Conservation (phyloP, 495 filamentous ascomycete species). For the Gamarada debralockiae region DNA sequence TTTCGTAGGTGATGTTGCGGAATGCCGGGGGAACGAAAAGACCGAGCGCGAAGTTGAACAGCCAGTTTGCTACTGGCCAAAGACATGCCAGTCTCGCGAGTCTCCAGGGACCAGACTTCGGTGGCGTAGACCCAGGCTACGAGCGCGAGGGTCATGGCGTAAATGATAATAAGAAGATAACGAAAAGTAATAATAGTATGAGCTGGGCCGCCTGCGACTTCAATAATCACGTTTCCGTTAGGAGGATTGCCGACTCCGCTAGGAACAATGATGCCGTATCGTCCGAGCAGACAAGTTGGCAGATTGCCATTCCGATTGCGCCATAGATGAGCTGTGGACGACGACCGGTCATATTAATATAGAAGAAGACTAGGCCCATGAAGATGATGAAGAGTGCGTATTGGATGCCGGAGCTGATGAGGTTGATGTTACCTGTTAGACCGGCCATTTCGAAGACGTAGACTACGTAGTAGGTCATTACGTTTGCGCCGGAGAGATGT, state of each 20-base stretch:
- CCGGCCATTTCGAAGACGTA: conserved; percentile 52
- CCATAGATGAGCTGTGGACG: conserved; percentile 66
- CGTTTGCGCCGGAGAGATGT: conserved; percentile 66
- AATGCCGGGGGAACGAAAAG: conserved; percentile 70
- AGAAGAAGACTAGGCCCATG: conserved; percentile 57
- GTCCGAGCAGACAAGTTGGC: conserved; percentile 57
- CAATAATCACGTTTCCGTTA: conserved; percentile 64
- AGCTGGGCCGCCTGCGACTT: conserved; percentile 54
- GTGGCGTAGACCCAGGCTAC: conserved; percentile 73
- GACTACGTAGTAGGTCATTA: conserved; percentile 28
- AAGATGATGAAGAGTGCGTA: conserved; percentile 75
- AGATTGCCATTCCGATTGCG: conserved; percentile 65
- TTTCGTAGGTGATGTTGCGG: conserved; percentile 67
- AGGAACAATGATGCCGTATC: conserved; percentile 45
- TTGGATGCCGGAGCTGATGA: conserved; percentile 67
- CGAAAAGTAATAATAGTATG: conserved; percentile 69
- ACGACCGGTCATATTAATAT: conserved; percentile 73
- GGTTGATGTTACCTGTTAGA: conserved; percentile 57
- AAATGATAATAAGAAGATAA: conserved; percentile 68
- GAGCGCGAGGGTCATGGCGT: conserved; percentile 66
- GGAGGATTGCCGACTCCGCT: conserved; percentile 45
- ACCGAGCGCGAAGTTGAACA: conserved; percentile 72
- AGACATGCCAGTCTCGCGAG: conserved; percentile 67
- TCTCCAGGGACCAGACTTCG: conserved; percentile 73
- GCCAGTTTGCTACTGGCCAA: conserved; percentile 63